These are phyloP conservation scores for Papiliotrema flavescens DNA, from an alignment of 1,284 basidiomycete species.

Conservation along the genomic window DNA sequence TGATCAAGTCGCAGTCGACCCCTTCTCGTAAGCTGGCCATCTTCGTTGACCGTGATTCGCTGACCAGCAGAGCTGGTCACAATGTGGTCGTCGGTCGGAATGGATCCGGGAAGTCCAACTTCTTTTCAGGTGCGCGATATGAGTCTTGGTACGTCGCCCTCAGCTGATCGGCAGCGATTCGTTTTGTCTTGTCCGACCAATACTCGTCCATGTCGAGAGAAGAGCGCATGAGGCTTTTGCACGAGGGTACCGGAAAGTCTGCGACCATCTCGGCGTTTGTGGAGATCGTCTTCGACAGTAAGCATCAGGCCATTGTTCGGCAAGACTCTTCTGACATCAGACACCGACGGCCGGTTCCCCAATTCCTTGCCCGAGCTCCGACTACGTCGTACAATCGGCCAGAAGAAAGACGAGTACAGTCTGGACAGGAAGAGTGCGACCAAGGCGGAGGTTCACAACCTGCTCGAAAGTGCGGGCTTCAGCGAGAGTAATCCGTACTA, in stretches of 20 bases:
- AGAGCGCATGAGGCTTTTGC: constrained; percentile 85
- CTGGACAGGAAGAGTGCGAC: constrained; percentile 86
- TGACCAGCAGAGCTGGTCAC: constrained; percentile 65
- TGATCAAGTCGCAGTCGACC: constrained; percentile 57
- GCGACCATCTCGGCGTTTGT: constrained; percentile 92
- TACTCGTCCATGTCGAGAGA: constrained; percentile 94
- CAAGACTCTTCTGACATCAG: constrained; percentile 25
- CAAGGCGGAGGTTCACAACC: constrained; percentile 96
- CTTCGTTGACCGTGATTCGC: neutral
- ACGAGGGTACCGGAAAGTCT: constrained; percentile 84
- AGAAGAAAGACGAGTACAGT: constrained; percentile 99
- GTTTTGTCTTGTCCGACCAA: constrained; percentile 95
- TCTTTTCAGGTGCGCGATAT: constrained; percentile 71
- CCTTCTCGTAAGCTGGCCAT: constrained; percentile 49
- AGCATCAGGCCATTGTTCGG: constrained; percentile 9
- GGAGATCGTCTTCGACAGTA: constrained; percentile 76
- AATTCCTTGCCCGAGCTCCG: constrained; percentile 80
- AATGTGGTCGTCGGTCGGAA: constrained; percentile 94
- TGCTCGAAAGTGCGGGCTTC: constrained; percentile 93
- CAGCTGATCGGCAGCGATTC: constrained; percentile 62
- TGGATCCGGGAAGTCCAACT: constrained; percentile 94
- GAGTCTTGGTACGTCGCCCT: constrained; percentile 3
- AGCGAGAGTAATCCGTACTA: constrained; percentile 98
- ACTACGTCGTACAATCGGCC: constrained; percentile 86
- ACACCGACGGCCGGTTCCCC: constrained; percentile 77